phyloP scores from a whole-genome alignment of 345 rosid species.

The Rubroshorea leprosula region DNA sequence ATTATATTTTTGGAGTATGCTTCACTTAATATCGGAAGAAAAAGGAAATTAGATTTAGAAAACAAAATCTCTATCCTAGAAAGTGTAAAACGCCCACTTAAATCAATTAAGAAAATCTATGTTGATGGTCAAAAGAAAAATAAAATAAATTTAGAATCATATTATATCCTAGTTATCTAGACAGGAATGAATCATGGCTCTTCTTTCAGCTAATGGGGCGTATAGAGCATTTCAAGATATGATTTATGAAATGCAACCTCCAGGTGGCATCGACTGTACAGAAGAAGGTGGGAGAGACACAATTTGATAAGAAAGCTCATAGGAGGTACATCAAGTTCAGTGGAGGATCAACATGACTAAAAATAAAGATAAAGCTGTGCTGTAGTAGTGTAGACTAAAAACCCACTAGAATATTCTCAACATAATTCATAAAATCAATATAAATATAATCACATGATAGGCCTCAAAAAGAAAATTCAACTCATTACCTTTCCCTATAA shows the following conservation, averaged over 20 bases:
- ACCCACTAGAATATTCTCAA: constrained; percentile 22
- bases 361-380: not conserved
- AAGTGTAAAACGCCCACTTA: constrained; percentile 11
- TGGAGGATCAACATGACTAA: constrained; percentile 41
- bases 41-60: not conserved
- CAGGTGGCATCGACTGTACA: constrained; percentile 9
- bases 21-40: not conserved
- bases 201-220: constrained; percentile 27
- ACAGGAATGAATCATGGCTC: constrained; percentile 19
- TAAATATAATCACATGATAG: not conserved
- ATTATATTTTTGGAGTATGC: not conserved
- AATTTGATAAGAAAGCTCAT: constrained; percentile 27
- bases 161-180: not conserved
- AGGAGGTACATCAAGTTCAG: constrained; percentile 28
- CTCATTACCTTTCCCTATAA: constrained; percentile 18
- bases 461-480: constrained; percentile 11
- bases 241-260: constrained; percentile 11
- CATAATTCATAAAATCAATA: not conserved
- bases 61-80: not conserved
- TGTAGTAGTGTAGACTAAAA: constrained; percentile 3
- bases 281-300: constrained; percentile 26
- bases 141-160: constrained; percentile 7
- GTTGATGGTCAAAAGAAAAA: no score
- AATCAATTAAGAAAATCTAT: no score
- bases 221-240: constrained; percentile 16